phyloP scores from a whole-genome alignment of 2,329 filamentous ascomycete genomes.

The Alternaria sp. region DNA sequence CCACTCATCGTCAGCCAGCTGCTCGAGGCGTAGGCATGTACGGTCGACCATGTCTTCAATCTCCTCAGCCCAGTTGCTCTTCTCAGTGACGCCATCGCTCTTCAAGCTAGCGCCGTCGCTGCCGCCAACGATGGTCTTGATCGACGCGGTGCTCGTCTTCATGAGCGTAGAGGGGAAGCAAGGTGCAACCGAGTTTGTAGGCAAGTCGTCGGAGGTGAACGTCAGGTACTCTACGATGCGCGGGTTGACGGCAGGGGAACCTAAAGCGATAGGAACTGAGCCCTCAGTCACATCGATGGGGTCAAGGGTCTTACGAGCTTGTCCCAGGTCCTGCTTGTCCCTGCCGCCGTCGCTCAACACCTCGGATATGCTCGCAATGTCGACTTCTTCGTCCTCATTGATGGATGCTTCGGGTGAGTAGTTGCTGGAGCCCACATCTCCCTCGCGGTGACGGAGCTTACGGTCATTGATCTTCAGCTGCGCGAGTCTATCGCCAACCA shows the following conservation, averaged over 20 bases:
- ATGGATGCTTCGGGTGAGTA: slow-evolving; percentile 25
- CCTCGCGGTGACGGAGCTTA: slow-evolving; percentile 14
- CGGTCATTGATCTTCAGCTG: slow-evolving; percentile 59
- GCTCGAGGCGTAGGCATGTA: slow-evolving; percentile 33
- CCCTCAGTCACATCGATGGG: slow-evolving; percentile 8
- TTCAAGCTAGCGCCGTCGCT: slow-evolving; percentile 20
- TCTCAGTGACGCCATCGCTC: slow-evolving; percentile 40
- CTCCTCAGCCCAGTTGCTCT: slow-evolving; percentile 44
- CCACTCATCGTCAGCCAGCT: slow-evolving; percentile 41
- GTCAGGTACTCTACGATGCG: slow-evolving; percentile 37
- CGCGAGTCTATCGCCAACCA: slow-evolving; percentile 88
- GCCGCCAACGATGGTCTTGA: slow-evolving; percentile 12
- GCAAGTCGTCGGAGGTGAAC: slow-evolving; percentile 36
- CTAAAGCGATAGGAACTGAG: slow-evolving; percentile 35
- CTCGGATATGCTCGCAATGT: slow-evolving; percentile 23
- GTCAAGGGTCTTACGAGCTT: slow-evolving; percentile 17
- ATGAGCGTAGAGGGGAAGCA: slow-evolving; percentile 22
- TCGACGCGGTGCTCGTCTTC: slow-evolving; percentile 12
- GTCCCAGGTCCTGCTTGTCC: slow-evolving; percentile 8
- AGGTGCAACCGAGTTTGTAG: slow-evolving; percentile 22
- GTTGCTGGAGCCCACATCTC: slow-evolving; percentile 25
- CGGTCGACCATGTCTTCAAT: slow-evolving; percentile 34
- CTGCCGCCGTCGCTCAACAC: slow-evolving; percentile 22
- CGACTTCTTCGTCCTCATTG: slow-evolving; percentile 24
- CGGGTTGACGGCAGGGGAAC: slow-evolving; percentile 34